phyloP scores from a whole-genome alignment of 177 flowering plant species.

The Tripterygium wilfordii region DNA sequence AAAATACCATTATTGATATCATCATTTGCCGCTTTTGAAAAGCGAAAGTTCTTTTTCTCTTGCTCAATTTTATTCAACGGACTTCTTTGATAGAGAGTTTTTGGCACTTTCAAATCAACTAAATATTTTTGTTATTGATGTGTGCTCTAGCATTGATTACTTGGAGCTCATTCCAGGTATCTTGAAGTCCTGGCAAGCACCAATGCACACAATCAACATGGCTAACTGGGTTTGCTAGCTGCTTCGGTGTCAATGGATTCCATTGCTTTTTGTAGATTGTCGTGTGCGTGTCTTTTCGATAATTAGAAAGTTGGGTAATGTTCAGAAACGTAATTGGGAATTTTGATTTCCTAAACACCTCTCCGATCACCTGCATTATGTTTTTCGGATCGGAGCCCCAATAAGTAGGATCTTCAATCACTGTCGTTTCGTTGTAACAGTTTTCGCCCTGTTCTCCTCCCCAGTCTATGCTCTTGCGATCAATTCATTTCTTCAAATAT shows the following conservation, averaged over 20 bases:
- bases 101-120: too few species aligned
- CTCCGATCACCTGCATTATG: conserved; percentile 63
- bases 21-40: too few species aligned
- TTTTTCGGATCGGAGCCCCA: conserved; percentile 55
- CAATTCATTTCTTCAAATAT: too few species aligned
- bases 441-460: conserved; percentile 49
- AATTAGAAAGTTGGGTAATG: conserved; percentile 72
- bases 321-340: conserved; percentile 54
- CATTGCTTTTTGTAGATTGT: conserved; percentile 88
- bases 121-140: too few species aligned
- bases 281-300: conserved; percentile 67
- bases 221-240: conserved; percentile 75
- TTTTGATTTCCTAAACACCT: conserved; percentile 46
- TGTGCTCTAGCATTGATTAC: conserved; percentile 47
- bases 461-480: conserved; percentile 64
- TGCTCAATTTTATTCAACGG: too few species aligned
- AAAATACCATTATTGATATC: too few species aligned
- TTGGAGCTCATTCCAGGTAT: conserved; percentile 97
- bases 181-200: conserved; percentile 95
- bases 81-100: too few species aligned
- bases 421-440: conserved; percentile 63
- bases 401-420: conserved; percentile 50
- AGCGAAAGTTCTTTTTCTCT: too few species aligned
- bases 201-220: conserved; percentile 88
- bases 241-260: conserved; percentile 66